A percentile compares a stretch with the other conserved stretches of the same genome.
phyloP scores from a whole-genome alignment of 208 protist species.

The Leishmania lainsoni region DNA sequence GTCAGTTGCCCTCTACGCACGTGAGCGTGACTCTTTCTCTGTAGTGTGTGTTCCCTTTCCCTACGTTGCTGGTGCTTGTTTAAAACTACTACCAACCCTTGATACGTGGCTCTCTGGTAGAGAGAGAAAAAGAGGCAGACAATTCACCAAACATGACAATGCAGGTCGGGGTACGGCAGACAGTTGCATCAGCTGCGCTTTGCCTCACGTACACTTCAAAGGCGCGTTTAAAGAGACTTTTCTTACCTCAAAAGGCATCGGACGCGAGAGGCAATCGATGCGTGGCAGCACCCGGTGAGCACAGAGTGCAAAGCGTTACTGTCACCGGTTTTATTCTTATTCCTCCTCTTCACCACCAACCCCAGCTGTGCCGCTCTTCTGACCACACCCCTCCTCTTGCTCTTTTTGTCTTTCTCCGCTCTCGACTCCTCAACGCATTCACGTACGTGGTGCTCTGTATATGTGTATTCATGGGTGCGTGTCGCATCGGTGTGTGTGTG shows the following conservation, averaged over 20 bases:
- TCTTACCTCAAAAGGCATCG: neutral
- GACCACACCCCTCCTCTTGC: neutral
- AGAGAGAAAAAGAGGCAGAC: neutral
- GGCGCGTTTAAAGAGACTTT: neutral
- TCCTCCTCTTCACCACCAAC: neutral
- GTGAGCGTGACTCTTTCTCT: conserved; percentile 1
- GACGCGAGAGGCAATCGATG: neutral
- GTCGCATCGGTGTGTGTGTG: neutral
- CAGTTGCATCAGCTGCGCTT: neutral
- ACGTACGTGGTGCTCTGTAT: neutral
- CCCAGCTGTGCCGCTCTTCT: neutral
- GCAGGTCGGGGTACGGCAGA: neutral
- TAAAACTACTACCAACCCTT: neutral
- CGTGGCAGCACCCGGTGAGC: neutral
- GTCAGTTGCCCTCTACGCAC: neutral
- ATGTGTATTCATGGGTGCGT: neutral
- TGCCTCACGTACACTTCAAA: neutral
- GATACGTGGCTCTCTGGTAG: neutral
- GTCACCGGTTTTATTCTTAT: neutral
- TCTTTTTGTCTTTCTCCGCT: conserved; percentile 13
- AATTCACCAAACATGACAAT: neutral
- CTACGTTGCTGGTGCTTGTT: conserved; percentile 6
- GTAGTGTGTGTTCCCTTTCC: neutral
- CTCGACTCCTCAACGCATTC: neutral
- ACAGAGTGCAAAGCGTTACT: neutral